A percentile compares a stretch with the other conserved stretches of the same genome.
Evolutionary conservation across 169 alveolate species (phyloP).

Genomic region (Perkinsus olseni): DNA sequence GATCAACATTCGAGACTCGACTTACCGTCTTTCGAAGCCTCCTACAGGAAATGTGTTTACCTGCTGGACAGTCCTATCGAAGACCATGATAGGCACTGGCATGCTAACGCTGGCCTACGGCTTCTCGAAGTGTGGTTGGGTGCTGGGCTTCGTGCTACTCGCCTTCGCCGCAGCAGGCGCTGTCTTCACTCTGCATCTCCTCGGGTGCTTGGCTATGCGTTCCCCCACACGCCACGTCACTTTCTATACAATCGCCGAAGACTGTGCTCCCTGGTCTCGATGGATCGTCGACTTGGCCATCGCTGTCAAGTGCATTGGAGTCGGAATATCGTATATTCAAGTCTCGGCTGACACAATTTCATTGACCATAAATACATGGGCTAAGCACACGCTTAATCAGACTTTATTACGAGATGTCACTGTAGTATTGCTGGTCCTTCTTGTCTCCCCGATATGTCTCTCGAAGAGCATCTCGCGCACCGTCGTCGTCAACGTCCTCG

Average conservation of each 20-base stretch:
- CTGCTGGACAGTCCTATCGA: neutral
- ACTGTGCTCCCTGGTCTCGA: neutral
- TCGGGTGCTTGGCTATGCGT: neutral
- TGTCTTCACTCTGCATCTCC: neutral
- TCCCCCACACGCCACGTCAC: neutral
- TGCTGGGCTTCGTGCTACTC: neutral
- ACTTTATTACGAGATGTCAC: neutral
- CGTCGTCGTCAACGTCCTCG: neutral
- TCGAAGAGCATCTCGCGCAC: neutral
- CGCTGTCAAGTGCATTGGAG: neutral
- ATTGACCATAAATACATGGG: neutral
- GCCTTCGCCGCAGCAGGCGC: neutral
- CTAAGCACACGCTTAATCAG: neutral
- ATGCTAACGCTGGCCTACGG: neutral
- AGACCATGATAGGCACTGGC: neutral
- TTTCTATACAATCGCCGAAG: neutral
- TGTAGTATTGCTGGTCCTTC: neutral
- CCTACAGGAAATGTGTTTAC: neutral
- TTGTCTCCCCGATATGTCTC: neutral
- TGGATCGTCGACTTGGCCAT: neutral
- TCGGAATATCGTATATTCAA: neutral
- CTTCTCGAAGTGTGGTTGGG: neutral
- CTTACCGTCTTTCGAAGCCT: neutral
- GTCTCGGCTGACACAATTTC: neutral
- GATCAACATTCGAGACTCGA: neutral